A percentile compares a stretch with the other conserved stretches of the same genome.
These are phyloP conservation scores for Volvox carteri DNA, from an alignment of 163 green algal species.

Conservation along the genomic window DNA sequence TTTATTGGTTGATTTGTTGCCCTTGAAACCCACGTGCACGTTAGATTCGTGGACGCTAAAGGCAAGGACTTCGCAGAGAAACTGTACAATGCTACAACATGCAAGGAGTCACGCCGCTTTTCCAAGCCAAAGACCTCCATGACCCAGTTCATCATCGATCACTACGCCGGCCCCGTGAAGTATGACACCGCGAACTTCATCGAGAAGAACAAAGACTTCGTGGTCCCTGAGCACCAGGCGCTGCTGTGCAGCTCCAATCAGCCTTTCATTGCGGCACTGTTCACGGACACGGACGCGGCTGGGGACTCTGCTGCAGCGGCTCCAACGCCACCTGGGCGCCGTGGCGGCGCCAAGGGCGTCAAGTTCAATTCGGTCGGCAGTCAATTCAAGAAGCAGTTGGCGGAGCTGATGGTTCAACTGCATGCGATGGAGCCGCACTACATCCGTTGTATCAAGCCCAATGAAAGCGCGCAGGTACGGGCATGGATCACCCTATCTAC, in stretches of 20 bases:
- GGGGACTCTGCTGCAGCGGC: conserved; percentile 21
- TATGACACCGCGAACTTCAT: conserved; percentile 97
- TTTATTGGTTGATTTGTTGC: too few species aligned
- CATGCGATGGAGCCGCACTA: conserved; percentile 98
- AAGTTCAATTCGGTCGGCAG: conserved; percentile 95
- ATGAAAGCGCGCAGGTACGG: conserved; percentile 68
- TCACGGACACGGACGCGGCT: conserved; percentile 72
- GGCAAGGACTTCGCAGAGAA: conserved; percentile 90
- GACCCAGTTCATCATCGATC: conserved; percentile 93
- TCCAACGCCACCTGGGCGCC: conserved; percentile 5
- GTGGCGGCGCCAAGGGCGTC: conserved; percentile 77
- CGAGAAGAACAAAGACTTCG: conserved; percentile 98
- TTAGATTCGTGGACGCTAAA: conserved; percentile 81
- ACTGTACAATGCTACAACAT: conserved; percentile 83
- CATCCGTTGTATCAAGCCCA: conserved; percentile 99
- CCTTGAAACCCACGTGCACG: too few species aligned
- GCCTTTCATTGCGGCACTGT: conserved; percentile 85
- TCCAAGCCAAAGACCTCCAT: conserved; percentile 88
- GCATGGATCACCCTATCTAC: too few species aligned
- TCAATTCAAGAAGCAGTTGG: conserved; percentile 97
- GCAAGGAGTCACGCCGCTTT: conserved; percentile 87
- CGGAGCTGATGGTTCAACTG: conserved; percentile 90
- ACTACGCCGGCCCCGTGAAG: conserved; percentile 92
- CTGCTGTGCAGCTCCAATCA: conserved; percentile 81
- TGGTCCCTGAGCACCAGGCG: conserved; percentile 96